Evolutionary conservation across 2,329 filamentous ascomycete genomes (phyloP), one percentile per base, ranked within the genome.

Genomic region (Aaosphaeria pasadenensis): DNA sequence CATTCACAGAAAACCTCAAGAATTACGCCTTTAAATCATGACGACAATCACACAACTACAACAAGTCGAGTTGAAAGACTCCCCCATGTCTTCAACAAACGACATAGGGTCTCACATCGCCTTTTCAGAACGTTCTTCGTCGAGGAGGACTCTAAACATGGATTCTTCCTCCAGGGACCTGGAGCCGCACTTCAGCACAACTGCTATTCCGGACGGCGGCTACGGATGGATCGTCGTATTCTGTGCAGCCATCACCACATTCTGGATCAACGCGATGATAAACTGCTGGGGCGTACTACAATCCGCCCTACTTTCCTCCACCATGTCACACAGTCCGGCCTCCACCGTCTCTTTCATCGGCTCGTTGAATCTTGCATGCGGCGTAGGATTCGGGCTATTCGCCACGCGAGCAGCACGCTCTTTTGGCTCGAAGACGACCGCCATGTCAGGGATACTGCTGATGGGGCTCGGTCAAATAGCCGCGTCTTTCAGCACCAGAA

Each of bases 271-370:
- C 43, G 82, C 81, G 44, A 79, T 75, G 0, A 74, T 74, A 6
- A 83, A 82, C 57, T 75, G 74, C 53, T 86, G 82, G 81, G 83
- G 82, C 24, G 74, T 86, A 0, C 68, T 85, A 42, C 83, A 86
- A 63, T 72, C 74, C 4, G 81, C 76, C 0, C 72, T 86, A 1
- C 75, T 83, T 3, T 65, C 76, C 33, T 66, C 75, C 7, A 70
- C 71, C 0, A 64, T 83, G 1, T 73, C 73, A 0, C n/a, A 51
- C 13, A 53, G 54, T 0, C 72, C 73, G 0, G 71, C 80, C 0
- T 77, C 77, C 0, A 81, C 77, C 1, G 68, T 86, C 24, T 77
- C 80, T 2, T 86, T 84, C 52, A 77, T 85, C 3, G 82, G 82
- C 2, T 80, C 77, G 1, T 56, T 85, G 9, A 71, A 74, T 7